Conservation (phyloP, 192 early-diverging fungal genomes). For the Rhizoclosmatium globosum region DNA sequence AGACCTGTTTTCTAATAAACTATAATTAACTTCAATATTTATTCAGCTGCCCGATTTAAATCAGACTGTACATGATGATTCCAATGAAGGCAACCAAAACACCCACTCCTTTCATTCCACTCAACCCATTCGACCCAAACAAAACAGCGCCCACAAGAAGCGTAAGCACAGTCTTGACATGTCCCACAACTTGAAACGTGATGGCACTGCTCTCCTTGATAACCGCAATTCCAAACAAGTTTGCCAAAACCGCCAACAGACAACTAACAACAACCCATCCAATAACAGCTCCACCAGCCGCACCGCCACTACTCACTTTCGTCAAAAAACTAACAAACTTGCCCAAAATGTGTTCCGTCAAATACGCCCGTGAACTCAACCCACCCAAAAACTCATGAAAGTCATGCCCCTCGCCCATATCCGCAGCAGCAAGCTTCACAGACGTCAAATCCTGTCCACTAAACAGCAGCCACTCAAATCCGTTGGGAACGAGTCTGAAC, state of each 20-base stretch:
- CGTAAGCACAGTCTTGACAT: constrained; percentile 20
- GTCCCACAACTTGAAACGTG: constrained; percentile 23
- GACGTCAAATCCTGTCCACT: constrained; percentile 22
- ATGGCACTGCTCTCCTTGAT: constrained; percentile 25
- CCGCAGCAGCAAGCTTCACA: constrained; percentile 1
- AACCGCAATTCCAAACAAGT: constrained; percentile 28
- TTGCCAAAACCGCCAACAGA: constrained; percentile 19
- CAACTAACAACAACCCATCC: constrained; percentile 21
- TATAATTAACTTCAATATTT: no score
- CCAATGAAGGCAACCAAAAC: constrained; percentile 6
- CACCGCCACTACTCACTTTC: not conserved
- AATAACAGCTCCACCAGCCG: not conserved
- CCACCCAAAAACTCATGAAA: constrained; percentile 18
- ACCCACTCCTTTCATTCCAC: constrained; percentile 17
- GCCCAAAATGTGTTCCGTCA: constrained; percentile 23
- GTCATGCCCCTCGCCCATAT: not conserved
- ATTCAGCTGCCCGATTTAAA: no score
- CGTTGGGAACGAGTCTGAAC: not conserved
- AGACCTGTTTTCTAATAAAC: no score
- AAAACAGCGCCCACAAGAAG: constrained; percentile 10
- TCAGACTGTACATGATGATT: not conserved
- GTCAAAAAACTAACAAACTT: constrained; percentile 28
- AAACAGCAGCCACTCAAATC: constrained; percentile 22
- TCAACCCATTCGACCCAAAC: constrained; percentile 12
- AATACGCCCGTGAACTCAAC: constrained; percentile 9